A percentile compares a stretch with the other conserved stretches of the same genome.
Conservation (phyloP, 75 land plant species). For the Pinus tabuliformis region DNA sequence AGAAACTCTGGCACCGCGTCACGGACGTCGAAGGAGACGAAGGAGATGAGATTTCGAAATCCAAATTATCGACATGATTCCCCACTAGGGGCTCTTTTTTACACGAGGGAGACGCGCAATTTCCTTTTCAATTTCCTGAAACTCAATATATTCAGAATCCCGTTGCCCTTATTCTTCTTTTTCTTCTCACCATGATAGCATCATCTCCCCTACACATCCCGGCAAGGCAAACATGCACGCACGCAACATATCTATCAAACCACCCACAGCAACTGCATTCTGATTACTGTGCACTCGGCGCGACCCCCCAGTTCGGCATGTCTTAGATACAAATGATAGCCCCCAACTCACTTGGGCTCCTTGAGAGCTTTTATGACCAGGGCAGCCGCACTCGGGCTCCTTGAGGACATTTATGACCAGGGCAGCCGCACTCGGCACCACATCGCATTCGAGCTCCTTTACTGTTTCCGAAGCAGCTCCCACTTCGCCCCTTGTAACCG, state of each 20-base stretch:
- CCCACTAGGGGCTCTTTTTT: not conserved
- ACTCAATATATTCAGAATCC: not conserved
- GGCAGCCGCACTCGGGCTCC: too few species aligned
- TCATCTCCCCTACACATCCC: not conserved
- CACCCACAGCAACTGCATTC: too few species aligned
- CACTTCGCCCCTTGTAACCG: too few species aligned
- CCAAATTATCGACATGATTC: not conserved
- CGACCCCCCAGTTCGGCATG: not conserved
- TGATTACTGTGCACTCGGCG: too few species aligned
- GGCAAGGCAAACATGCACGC: too few species aligned
- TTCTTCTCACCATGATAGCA: slow-evolving; percentile 6
- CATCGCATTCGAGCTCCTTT: too few species aligned
- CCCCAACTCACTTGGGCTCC: too few species aligned
- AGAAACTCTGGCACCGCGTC: slow-evolving; percentile 7
- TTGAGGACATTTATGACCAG: too few species aligned
- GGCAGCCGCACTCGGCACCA: too few species aligned
- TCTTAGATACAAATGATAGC: not conserved
- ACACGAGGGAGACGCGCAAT: too few species aligned
- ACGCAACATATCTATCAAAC: not conserved
- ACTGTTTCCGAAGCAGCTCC: too few species aligned
- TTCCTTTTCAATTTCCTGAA: not conserved
- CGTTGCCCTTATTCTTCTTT: not conserved
- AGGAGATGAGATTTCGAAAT: not conserved
- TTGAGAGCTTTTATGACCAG: too few species aligned
- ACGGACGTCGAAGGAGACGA: slow-evolving; percentile 5